A percentile compares a stretch with the other conserved stretches of the same genome.
phyloP scores from a whole-genome alignment of 495 filamentous ascomycete species.

The Pyrenopolyporus hunteri region DNA sequence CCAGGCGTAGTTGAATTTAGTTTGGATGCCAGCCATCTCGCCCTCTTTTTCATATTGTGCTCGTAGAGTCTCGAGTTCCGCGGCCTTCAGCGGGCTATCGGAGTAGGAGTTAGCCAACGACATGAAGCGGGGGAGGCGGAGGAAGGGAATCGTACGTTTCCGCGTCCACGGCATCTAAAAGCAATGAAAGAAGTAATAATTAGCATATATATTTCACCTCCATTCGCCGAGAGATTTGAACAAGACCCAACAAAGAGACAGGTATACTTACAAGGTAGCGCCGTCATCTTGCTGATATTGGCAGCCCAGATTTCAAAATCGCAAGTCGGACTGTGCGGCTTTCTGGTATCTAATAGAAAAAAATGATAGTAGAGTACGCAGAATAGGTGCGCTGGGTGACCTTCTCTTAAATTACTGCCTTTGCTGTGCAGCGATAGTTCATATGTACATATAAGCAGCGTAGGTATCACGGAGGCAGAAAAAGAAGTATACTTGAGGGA shows the following conservation, averaged over 20 bases:
- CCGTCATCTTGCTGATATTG: constrained; percentile 58
- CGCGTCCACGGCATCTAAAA: constrained; percentile 90
- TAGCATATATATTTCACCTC: constrained; percentile 22
- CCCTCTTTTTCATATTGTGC: constrained; percentile 96
- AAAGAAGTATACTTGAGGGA: constrained; percentile 10
- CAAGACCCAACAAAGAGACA: not conserved
- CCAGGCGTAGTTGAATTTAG: constrained; percentile 99
- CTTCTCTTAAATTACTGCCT: not conserved
- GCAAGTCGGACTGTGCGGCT: not conserved
- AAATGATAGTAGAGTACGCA: not conserved
- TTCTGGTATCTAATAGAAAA: not conserved
- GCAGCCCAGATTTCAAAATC: not conserved
- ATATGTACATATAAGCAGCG: constrained; percentile 43
- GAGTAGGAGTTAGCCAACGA: constrained; percentile 11
- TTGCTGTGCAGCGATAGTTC: constrained; percentile 1
- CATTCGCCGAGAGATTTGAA: not conserved
- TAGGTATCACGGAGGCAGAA: not conserved
- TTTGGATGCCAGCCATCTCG: constrained; percentile 93
- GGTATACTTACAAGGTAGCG: constrained; percentile 71
- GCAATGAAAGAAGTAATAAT: constrained; percentile 12
- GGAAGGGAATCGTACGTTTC: constrained; percentile 70
- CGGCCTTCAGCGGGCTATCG: constrained; percentile 81
- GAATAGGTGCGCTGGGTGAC: not conserved
- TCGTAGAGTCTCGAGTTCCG: constrained; percentile 88
- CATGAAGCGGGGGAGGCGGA: not conserved